Conservation (phyloP, 805 yeast species). For the Suhomyces sp. region DNA sequence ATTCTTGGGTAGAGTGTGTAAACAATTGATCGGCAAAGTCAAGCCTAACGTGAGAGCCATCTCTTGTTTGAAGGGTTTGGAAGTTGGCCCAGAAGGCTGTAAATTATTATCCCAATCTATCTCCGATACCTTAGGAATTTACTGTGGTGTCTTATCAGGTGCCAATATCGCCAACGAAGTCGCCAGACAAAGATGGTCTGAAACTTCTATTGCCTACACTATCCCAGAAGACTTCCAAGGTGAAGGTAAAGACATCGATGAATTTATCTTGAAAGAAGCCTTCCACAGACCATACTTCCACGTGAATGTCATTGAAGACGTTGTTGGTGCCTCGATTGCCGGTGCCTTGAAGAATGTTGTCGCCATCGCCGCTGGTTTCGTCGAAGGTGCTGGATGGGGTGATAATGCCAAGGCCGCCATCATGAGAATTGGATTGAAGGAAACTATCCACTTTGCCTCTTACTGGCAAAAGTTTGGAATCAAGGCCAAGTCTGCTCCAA, state of each 20-base stretch:
- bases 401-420: conserved; percentile 97
- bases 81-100: conserved; percentile 82
- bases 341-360: conserved; percentile 97
- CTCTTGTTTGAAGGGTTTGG: conserved; percentile 94
- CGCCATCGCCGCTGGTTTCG: conserved; percentile 95
- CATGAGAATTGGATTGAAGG: conserved; percentile 92
- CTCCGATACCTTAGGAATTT: conserved; percentile 74
- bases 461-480: conserved; percentile 56
- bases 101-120: conserved; percentile 77
- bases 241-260: conserved; percentile 69
- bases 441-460: conserved; percentile 78
- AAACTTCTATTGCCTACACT: conserved; percentile 92
- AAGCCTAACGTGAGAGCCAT: conserved; percentile 76
- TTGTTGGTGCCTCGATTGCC: conserved; percentile 92
- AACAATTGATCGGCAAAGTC: conserved; percentile 74
- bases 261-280: conserved; percentile 65
- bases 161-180: conserved; percentile 98
- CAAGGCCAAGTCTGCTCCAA: conserved; percentile 51
- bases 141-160: conserved; percentile 96
- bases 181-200: conserved; percentile 94
- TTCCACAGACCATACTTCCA: conserved; percentile 99
- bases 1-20: conserved; percentile 74
- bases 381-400: conserved; percentile 98
- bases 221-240: conserved; percentile 68
- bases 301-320: conserved; percentile 87